Evolutionary conservation across 106 monocot species (phyloP), one percentile per base, ranked within the genome.

Genomic region (Acorus gramineus): DNA sequence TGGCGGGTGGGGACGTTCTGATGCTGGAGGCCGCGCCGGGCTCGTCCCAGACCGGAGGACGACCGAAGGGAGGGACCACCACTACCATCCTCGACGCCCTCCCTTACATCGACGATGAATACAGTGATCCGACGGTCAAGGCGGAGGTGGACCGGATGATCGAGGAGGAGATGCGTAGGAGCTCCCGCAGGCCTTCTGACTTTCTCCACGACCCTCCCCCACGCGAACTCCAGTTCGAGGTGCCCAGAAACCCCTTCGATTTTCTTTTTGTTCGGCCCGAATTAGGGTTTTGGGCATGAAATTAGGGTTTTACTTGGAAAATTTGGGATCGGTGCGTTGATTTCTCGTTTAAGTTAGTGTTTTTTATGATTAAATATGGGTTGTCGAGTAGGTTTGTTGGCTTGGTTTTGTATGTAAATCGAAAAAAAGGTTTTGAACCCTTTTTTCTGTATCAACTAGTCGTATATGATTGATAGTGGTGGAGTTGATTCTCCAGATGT

Each of bases 81-180:
- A 28, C 28, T 28, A 28, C 28, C 28, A 50, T 85, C 13, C 79
- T 98, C 62, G 96, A 98, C 56, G 90, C 91, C 49, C 79, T 98
- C 28, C 96, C 96, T 50, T 98, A 98, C 83, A 90, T 98, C 63
- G 96, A 98, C 73, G 87, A 85, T 59, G 96, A 91, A 74, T 98
- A 98, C 71, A 91, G 85, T 44, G 81, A 98, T 46, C 87, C 85
- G 46, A 69, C 64, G 46, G 83, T 98, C 43, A 98, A 98, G 73
- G 81, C 69, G 45, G 96, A 98, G 59, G 96, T 98, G 6, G 96
- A 91, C 69, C 74, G 81, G 14, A 72, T 98, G 42, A 87, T 98
- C 14, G 91, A 98, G 56, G 90, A 87, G 65, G 91, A 98, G 90
- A 91, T 91, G 91, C 82, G 85, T 43, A 56, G 82, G 61, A 88